Conservation (phyloP, 257 asterid genomes). For the Datura wrightii region DNA sequence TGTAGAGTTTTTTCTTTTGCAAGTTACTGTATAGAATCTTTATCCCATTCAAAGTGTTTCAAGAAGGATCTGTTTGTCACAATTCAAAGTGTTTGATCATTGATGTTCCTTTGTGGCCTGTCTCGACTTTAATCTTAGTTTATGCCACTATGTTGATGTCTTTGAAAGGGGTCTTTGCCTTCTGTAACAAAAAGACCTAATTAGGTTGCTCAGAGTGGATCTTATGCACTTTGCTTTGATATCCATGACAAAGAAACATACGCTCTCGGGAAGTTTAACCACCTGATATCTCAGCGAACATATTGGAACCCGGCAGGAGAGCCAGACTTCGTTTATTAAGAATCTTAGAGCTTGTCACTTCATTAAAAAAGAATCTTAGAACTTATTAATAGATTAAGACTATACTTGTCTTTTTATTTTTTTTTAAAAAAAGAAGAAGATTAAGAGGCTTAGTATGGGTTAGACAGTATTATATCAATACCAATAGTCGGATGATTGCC, state of each 20-base stretch:
- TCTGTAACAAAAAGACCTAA: background rate
- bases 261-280: too few relatives aligned
- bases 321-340: background rate
- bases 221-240: slow-evolving; percentile 8
- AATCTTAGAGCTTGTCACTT: background rate
- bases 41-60: background rate
- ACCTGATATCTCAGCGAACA: too few relatives aligned
- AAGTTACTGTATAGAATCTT: background rate
- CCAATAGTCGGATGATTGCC: slow-evolving; percentile 9
- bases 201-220: background rate
- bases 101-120: slow-evolving; percentile 1
- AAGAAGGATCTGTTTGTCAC: background rate
- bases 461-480: background rate
- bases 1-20: background rate
- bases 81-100: background rate
- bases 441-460: background rate
- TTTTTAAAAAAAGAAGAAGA: background rate
- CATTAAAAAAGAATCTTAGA: background rate
- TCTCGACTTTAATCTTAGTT: background rate
- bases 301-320: too few relatives aligned
- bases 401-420: background rate
- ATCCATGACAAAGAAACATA: background rate
- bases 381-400: background rate
- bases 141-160: background rate
- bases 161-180: background rate